phyloP scores from a whole-genome alignment of 2,329 filamentous ascomycete species.

The Neonectria coccinea region DNA sequence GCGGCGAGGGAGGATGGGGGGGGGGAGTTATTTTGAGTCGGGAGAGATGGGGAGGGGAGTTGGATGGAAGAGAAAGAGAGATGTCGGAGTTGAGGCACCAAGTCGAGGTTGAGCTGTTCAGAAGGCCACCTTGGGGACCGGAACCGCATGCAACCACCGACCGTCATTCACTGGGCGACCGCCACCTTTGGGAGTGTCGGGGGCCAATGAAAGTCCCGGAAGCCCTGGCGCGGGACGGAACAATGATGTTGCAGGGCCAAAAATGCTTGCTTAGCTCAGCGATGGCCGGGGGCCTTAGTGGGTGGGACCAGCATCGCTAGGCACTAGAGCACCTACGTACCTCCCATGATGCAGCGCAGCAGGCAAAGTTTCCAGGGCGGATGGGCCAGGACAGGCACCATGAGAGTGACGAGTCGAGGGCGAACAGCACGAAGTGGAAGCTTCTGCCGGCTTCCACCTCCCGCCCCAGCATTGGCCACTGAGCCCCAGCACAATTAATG shows the following conservation, averaged over 20 bases:
- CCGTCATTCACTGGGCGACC: conserved; percentile 45
- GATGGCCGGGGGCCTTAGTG: conserved; percentile 20
- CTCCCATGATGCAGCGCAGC: conserved; percentile 42
- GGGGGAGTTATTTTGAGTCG: conserved; percentile 25
- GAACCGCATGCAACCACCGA: conserved; percentile 41
- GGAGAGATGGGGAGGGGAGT: conserved; percentile 19
- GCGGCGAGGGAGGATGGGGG: conserved; percentile 15
- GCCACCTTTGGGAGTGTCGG: conserved; percentile 35
- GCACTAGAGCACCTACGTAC: conserved; percentile 27
- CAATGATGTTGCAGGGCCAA: conserved; percentile 49
- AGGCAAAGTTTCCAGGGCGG: conserved; percentile 27
- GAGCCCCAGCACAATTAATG: neutral
- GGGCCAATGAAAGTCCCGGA: conserved; percentile 52
- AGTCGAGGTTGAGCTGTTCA: conserved; percentile 42
- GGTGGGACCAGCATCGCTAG: conserved; percentile 28
- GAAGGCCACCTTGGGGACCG: conserved; percentile 45
- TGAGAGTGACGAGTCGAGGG: conserved; percentile 44
- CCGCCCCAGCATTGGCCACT: conserved; percentile 19
- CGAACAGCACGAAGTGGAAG: conserved; percentile 43
- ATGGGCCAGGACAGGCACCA: conserved; percentile 41
- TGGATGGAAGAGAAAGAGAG: conserved; percentile 28
- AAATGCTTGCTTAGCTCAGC: conserved; percentile 44
- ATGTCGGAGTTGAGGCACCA: conserved; percentile 36
- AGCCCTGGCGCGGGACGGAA: conserved; percentile 50
- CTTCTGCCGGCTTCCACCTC: conserved; percentile 48